Base-by-base conservation (phyloP, 805 yeast species). In the Ogataea glucozyma region DNA sequence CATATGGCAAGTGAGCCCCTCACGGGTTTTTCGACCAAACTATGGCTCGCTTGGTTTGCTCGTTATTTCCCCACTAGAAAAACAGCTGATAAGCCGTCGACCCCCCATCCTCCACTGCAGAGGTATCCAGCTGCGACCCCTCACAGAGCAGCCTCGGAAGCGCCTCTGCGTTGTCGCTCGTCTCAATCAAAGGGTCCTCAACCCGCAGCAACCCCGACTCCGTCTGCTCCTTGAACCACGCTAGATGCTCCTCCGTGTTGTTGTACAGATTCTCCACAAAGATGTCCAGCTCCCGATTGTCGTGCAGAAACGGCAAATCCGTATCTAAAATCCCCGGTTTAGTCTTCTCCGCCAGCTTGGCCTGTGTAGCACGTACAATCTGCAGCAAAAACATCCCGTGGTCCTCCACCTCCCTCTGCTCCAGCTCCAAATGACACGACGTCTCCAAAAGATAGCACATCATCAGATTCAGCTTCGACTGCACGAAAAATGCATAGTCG, bases 381-480 rank as follows among this genome's bases (percentile, higher is more conserved):
- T 33, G 27, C 13, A 22, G 29, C 8, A 23, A n/a, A 23, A 12
- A 23, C 29, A 12, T 11, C 10, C 24, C n/a, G 3, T n/a, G n/a
- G n/a, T n/a, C n/a, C n/a, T n/a, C n/a, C n/a, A n/a, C n/a, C n/a
- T n/a, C n/a, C n/a, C n/a, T n/a, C n/a, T n/a, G n/a, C n/a, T 18
- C 16, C 10, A 18, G n/a, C n/a, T 18, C 12, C 21, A 40, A 16
- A 13, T 26, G 27, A 33, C 44, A 41, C 3, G 38, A 26, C 1
- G 51, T 26, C 11, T 57, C 54, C 14, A 54, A 17, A 24, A 52
- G 45, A 23, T 44, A 45, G 26, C 57, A 51, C 12, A 57, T 13
- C 12, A 53, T 43, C 8, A 49, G 22, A 9, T 47, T 31, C n/a
- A 52, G 17, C 26, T 56, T 57, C 24, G 48, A 49, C 26, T 35